Evolutionary conservation across 495 filamentous ascomycete species (phyloP).

Genomic region (Talaromyces thailandensis): DNA sequence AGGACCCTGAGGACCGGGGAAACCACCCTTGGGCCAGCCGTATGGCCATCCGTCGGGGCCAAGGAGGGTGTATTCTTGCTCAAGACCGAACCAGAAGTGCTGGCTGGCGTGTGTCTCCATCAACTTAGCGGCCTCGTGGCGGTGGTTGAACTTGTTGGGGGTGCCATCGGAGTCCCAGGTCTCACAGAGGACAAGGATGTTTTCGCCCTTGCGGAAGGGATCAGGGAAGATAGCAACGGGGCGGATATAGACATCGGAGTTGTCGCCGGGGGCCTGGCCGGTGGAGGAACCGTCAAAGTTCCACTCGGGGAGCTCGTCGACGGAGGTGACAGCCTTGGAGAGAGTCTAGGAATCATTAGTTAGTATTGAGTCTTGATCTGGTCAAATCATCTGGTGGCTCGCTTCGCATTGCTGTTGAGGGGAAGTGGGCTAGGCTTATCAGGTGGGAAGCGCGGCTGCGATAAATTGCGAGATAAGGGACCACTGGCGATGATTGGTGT

Average conservation of each 20-base stretch:
- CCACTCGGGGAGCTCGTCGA: constrained; percentile 92
- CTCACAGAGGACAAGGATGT: constrained; percentile 90
- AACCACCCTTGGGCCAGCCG: constrained; percentile 94
- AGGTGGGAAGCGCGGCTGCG: background rate
- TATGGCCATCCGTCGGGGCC: constrained; percentile 77
- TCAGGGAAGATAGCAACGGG: constrained; percentile 87
- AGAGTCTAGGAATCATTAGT: constrained; percentile 56
- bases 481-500: constrained; percentile 1
- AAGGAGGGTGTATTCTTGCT: constrained; percentile 96
- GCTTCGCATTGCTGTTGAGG: constrained; percentile 1
- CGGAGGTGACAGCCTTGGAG: constrained; percentile 46
- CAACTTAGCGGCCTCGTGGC: constrained; percentile 75
- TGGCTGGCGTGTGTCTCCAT: constrained; percentile 81
- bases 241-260: constrained; percentile 97
- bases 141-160: constrained; percentile 98
- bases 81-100: constrained; percentile 94
- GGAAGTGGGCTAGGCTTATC: constrained; percentile 20
- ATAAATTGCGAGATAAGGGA: constrained; percentile 1
- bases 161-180: constrained; percentile 94
- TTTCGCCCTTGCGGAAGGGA: constrained; percentile 76
- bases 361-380: background rate
- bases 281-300: constrained; percentile 98
- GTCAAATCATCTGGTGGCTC: background rate
- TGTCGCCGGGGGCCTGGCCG: constrained; percentile 86
- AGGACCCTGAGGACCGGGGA: constrained; percentile 91